Evolutionary conservation across 495 filamentous ascomycete genomes (phyloP), one percentile per base, ranked within the genome.

Genomic region (Rostrohypoxylon terebratum): DNA sequence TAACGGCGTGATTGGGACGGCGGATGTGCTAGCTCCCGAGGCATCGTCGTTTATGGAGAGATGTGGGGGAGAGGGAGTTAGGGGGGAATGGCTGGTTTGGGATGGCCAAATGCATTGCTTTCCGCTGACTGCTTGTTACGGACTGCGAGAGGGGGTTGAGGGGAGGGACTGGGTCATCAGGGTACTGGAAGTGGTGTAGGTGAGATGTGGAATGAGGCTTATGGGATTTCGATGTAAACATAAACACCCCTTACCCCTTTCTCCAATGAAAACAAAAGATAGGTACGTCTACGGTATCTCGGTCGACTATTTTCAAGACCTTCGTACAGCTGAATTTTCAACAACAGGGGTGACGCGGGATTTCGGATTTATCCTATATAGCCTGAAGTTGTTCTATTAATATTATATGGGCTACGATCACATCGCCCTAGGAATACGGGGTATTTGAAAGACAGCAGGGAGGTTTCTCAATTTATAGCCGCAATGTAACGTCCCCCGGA

Each of bases 111-210:
- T 34, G 33, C 33, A 34, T 34, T 34, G 33, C 8, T 34, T 34
- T 8, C 33, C 33, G 33, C 33, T 34, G 33, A 8, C 33, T 34
- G 33, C 33, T 34, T 34, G 33, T 34, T 34, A 34, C 8, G 33
- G 33, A 34, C 33, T 34, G 8, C 33, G 33, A 4, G 33, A 34
- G 33, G 33, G 33, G 33, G 82, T 84, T 73, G 77, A 78, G 62
- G 82, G 62, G 4, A 70, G 77, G 65, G 69, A 77, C 14, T 84
- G 82, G 82, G 75, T 82, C 14, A 34, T 81, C 1, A 75, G 82
- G 11, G 31, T 14, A 10, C 13, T 47, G 8, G 33, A 34, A 34
- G 33, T 34, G 33, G 33, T 8, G 33, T 34, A 34, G 33, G 3
- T n/a, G n/a, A 34, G 33, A 4, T 4, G 33, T 4, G 33, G 33